Conservation (phyloP, 2,329 filamentous ascomycete species). For the Trichoderma endophyticum region DNA sequence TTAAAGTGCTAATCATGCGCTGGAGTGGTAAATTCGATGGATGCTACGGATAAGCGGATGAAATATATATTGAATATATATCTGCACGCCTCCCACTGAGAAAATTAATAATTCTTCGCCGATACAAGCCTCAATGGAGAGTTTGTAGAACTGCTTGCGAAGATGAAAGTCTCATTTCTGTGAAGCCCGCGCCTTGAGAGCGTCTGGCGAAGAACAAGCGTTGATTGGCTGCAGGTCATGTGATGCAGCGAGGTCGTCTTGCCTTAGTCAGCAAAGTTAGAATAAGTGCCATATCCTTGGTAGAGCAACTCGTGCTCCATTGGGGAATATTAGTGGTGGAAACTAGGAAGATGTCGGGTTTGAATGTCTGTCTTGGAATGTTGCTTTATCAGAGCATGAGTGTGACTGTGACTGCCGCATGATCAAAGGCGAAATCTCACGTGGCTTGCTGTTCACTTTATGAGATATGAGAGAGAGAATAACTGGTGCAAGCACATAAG, state of each 20-base stretch:
- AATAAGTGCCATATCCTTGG: background rate
- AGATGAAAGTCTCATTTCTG: slow-evolving; percentile 11
- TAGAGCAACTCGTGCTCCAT: background rate
- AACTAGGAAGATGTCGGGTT: background rate
- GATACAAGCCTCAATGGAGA: background rate
- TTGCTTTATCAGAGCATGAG: background rate
- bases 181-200: slow-evolving; percentile 10
- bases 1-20: slow-evolving; percentile 18
- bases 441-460: background rate
- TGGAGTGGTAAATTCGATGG: background rate
- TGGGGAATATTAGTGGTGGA: background rate
- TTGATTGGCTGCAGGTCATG: slow-evolving; percentile 17
- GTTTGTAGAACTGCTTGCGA: background rate
- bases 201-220: background rate
- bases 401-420: background rate
- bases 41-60: background rate
- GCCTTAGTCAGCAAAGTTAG: background rate
- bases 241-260: background rate
- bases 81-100: background rate
- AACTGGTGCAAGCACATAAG: background rate
- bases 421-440: background rate
- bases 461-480: background rate
- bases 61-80: background rate
- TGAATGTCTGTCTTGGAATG: background rate
- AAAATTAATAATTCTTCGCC: background rate